phyloP scores from a whole-genome alignment of 306 rosid genomes.

The Pterocarpus santalinus region DNA sequence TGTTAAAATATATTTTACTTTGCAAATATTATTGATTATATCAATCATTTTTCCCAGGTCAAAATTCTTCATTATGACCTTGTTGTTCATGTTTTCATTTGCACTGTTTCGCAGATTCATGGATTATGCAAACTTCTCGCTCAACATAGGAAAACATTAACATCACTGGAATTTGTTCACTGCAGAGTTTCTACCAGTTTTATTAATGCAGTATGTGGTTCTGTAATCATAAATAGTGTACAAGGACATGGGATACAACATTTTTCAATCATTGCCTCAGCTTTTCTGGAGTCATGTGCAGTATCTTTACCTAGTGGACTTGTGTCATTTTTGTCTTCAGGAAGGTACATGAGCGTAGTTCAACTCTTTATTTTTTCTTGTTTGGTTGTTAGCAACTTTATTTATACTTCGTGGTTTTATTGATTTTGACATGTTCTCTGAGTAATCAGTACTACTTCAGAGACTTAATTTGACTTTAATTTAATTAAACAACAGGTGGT shows the following conservation, averaged over 20 bases:
- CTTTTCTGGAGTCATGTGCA: constrained; percentile 56
- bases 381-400: constrained; percentile 27
- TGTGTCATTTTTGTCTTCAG: constrained; percentile 72
- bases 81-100: constrained; percentile 51
- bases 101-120: constrained; percentile 65
- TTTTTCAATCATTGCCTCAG: constrained; percentile 71
- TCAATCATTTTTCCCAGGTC: constrained; percentile 29
- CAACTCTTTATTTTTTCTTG: background rate
- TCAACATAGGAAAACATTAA: constrained; percentile 75
- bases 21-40: constrained; percentile 31
- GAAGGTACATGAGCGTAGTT: constrained; percentile 65
- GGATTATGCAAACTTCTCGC: constrained; percentile 81
- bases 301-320: constrained; percentile 73
- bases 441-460: constrained; percentile 29
- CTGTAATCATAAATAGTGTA: constrained; percentile 55
- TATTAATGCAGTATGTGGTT: constrained; percentile 65
- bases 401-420: constrained; percentile 25
- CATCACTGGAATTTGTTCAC: constrained; percentile 79
- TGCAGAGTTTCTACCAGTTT: constrained; percentile 68
- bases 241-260: constrained; percentile 70
- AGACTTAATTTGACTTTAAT: constrained; percentile 31
- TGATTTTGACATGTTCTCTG: constrained; percentile 23
- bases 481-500: constrained; percentile 30
- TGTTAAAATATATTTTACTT: constrained; percentile 21
- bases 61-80: constrained; percentile 43